These are phyloP conservation scores for Paramyrothecium sp. DNA, from an alignment of 2,329 filamentous ascomycete genomes.

Conservation along the genomic window DNA sequence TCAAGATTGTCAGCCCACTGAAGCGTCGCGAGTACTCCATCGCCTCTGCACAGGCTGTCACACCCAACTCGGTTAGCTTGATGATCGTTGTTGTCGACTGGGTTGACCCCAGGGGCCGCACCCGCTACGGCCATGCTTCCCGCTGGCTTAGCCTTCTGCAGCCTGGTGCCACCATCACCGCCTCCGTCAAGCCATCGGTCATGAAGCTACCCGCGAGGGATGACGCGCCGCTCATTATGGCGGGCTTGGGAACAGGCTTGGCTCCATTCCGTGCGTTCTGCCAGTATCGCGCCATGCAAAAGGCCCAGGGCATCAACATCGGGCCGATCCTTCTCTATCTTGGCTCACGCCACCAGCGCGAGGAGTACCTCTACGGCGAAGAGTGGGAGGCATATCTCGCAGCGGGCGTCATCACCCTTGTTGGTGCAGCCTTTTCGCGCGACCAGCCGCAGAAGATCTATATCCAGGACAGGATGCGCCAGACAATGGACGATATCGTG, in stretches of 20 bases:
- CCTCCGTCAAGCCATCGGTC: conserved; percentile 94
- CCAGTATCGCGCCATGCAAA: conserved; percentile 96
- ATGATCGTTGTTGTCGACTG: conserved; percentile 98
- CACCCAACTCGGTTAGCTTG: conserved; percentile 82
- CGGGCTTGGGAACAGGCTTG: conserved; percentile 94
- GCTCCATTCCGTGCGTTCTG: conserved; percentile 99
- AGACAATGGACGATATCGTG: conserved; percentile 79
- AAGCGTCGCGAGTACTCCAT: conserved; percentile 99
- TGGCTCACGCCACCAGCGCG: conserved; percentile 92
- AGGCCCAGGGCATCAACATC: conserved; percentile 94
- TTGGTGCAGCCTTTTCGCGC: conserved; percentile 91
- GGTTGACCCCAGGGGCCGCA: conserved; percentile 84
- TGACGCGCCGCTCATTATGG: conserved; percentile 96
- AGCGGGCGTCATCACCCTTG: conserved; percentile 89
- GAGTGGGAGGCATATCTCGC: conserved; percentile 99
- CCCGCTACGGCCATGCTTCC: conserved; percentile 90
- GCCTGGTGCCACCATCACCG: conserved; percentile 77
- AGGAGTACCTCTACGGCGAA: conserved; percentile 98
- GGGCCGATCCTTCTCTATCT: conserved; percentile 93
- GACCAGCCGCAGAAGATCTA: conserved; percentile 99
- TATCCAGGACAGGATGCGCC: conserved; percentile 96
- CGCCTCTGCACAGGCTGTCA: conserved; percentile 92
- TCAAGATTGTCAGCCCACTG: conserved; percentile 82
- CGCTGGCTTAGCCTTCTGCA: conserved; percentile 79
- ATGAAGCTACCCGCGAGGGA: conserved; percentile 95